Evolutionary conservation across 257 asterid species (phyloP), one percentile per base, ranked within the genome.

Genomic region (Cruciata laevipes): DNA sequence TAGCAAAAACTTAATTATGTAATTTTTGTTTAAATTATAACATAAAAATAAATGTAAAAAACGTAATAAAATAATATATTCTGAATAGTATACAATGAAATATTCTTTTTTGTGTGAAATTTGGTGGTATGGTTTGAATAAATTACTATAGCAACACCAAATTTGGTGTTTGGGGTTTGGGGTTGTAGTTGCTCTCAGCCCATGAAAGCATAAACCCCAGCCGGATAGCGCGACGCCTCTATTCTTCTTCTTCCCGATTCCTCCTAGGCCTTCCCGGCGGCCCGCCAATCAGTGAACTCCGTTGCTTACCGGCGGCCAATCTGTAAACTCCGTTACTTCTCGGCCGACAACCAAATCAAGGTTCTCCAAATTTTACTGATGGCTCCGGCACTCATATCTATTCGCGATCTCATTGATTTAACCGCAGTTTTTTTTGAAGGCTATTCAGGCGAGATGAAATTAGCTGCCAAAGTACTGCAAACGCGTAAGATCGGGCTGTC

Each of bases 361-460:
- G 64, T 60, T 10, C 16, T 1, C 30, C 3, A 10, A 3, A 5
- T 1, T 6, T 60, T 16, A 51, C 24, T 0, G 14, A 3, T 62
- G 21, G 55, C 55, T 47, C 20, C 53, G 4, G 7, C n/a, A 16
- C n/a, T 4, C n/a, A 3, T 33, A 4, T 33, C 2, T 27, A 13
- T 1, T 1, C 31, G 30, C 13, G 21, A 6, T 30, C 30, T 61
- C 5, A 0, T 31, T n/a, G 66, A 21, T 61, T 57, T 21, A 27
- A 58, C 6, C 9, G 30, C 42, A 17, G 51, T 49, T 23, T 23
- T 32, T 11, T 6, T 31, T 62, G 53, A 31, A 30, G 35, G 42
- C 5, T 14, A 24, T 69, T 8, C 71, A 75, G 85, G 83, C 44
- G 59, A 78, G 67, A 89, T 89, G 96, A 83, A 74, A 62, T 69